Conservation (phyloP, 1,284 basidiomycete species). For the Agaricales sp. region DNA sequence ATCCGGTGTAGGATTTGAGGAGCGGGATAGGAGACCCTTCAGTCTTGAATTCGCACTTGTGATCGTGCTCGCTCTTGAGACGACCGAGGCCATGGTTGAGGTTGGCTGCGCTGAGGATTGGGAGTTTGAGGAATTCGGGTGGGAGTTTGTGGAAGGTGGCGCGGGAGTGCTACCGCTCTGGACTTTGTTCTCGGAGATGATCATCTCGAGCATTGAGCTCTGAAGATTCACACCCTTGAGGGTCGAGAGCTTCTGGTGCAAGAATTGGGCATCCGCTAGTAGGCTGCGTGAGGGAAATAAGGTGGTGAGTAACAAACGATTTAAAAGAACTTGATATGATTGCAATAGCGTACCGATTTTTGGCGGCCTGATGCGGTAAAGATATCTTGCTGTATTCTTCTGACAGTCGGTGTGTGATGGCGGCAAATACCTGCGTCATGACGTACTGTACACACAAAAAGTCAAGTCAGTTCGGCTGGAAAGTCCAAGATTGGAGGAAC, state of each 20-base stretch:
- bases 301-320: slow-evolving; percentile 6
- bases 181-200: slow-evolving; percentile 66
- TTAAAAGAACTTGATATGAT: slow-evolving; percentile 18
- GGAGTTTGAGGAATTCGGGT: too few relatives aligned
- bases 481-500: slow-evolving; percentile 6
- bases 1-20: slow-evolving; percentile 19
- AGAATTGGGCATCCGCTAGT: slow-evolving; percentile 65
- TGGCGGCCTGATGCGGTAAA: slow-evolving; percentile 72
- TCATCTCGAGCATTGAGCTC: slow-evolving; percentile 70
- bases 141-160: too few relatives aligned
- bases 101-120: slow-evolving; percentile 2
- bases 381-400: slow-evolving; percentile 80
- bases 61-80: slow-evolving; percentile 10
- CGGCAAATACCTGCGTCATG: slow-evolving; percentile 85
- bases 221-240: slow-evolving; percentile 62
- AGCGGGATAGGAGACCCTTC: slow-evolving; percentile 29
- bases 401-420: slow-evolving; percentile 82
- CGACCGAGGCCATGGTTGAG: slow-evolving; percentile 3
- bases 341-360: slow-evolving; percentile 49
- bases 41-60: slow-evolving; percentile 30
- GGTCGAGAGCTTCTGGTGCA: slow-evolving; percentile 63
- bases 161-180: slow-evolving; percentile 15
- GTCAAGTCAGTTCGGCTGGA: too few relatives aligned
- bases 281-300: slow-evolving; percentile 34
- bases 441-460: slow-evolving; percentile 49